Evolutionary conservation across 495 filamentous ascomycete species (phyloP).

Genomic region (Talaromyces stipitatus): DNA sequence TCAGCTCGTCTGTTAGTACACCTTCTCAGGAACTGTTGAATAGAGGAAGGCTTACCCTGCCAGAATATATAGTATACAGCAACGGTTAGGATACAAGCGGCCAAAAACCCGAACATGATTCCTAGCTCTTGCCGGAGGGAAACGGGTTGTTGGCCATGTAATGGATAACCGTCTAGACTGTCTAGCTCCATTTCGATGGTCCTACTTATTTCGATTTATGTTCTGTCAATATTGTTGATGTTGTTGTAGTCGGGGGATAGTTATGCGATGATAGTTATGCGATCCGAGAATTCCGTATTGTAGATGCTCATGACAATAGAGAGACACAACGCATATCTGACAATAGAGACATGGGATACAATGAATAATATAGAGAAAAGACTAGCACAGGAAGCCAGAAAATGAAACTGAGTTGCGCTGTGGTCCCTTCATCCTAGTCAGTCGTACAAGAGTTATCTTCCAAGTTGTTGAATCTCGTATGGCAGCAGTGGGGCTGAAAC

Average conservation of each 20-base stretch:
- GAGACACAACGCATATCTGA: too few species aligned
- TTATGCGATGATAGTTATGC: neutral
- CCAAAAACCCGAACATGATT: conserved; percentile 34
- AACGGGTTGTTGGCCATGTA: neutral
- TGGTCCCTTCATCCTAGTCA: neutral
- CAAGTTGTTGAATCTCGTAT: neutral
- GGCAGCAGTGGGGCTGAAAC: neutral
- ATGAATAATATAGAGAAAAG: neutral
- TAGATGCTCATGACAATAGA: too few species aligned
- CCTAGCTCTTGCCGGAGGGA: conserved; percentile 34
- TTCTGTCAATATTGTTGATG: neutral
- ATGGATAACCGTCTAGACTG: neutral
- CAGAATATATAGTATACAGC: conserved; percentile 30
- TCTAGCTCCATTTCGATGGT: neutral
- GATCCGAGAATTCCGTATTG: too few species aligned
- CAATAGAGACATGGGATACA: neutral
- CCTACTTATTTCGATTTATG: neutral
- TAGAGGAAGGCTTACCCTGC: conserved; percentile 20
- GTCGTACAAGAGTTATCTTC: neutral
- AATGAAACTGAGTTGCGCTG: neutral
- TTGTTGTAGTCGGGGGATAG: neutral
- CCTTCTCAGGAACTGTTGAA: neutral
- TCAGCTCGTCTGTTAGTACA: conserved; percentile 3
- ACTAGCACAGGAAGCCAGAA: neutral
- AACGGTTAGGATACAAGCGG: conserved; percentile 28